Evolutionary conservation across 2,329 filamentous ascomycete species (phyloP), one percentile per base, ranked within the genome.

Genomic region (Aschersonia sp.): DNA sequence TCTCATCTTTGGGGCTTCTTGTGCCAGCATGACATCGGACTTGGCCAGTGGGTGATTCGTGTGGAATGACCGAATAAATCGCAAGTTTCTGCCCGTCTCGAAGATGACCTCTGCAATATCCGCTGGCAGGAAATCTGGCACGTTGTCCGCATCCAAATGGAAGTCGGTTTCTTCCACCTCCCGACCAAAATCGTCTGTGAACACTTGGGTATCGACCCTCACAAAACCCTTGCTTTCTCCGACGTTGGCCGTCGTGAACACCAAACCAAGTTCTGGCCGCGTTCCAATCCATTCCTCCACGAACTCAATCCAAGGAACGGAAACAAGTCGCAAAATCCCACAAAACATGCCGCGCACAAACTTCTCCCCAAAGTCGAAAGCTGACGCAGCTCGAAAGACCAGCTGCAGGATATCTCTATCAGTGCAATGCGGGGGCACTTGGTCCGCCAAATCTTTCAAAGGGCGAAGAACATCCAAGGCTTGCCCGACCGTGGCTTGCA

Each of bases 211-310:
- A 37, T 77, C 75, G 1, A 81, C 66, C 47, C 72, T 76, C 51
- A 84, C 71, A 54, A 86, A 84, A 30, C 74, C 71, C 53, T 74
- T 77, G 48, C 61, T 68, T 39, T 63, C 59, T 14, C 69, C 67
- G 4, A 64, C 43, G 37, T 59, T 59, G 46, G 68, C 58, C 56
- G 71, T 79, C 5, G 70, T 69, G 32, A 80, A 55, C 0, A 71
- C 71, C 9, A 76, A 64, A 1, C 76, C 74, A 37, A 71, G 66
- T 53, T 84, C 79, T 3, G 69, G 65, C 50, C 69, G 73, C 9
- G 86, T 72, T 0, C 87, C 87, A 50, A 89, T 77, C 85, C 86
- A 92, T 56, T 81, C 78, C 53, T 83, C 75, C 6, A 84, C 68
- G 46, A 81, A 74, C 46, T 79, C 73, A 7, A 84, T 66, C 76